Evolutionary conservation across 2,329 filamentous ascomycete genomes (phyloP), one percentile per base, ranked within the genome.

Genomic region (Aspergillus terreus): DNA sequence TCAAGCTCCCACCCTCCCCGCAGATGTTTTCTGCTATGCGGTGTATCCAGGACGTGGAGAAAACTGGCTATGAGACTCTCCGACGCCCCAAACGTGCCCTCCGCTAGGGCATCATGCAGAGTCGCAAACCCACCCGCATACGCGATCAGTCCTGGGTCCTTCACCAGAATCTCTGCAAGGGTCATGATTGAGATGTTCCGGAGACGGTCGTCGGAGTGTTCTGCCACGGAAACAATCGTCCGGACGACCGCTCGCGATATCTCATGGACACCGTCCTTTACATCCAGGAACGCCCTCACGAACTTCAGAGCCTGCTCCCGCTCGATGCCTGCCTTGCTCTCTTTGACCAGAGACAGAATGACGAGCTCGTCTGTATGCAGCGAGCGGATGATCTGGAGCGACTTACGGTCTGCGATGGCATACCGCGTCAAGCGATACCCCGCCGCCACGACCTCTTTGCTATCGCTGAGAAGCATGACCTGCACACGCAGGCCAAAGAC

Each of bases 281-380:
- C 90, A 66, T 99, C 94, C 2, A 99, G 77, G 64, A 99, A 99
- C 9, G 92, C 90, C 53, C 94, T 84, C 23, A 97, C 86, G 68
- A 99, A 96, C 69, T 99, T 99, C 63, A 99, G 77, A 11, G 94
- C 94, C 72, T 99, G 94, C 70, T 99, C 94, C 49, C 95, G 83
- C 74, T 99, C 94, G 15, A 99, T 89, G 61, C 92, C 92, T n/a
- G 92, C 90, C 70, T 96, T 97, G 65, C 88, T 87, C 69, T 97
- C 94, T 68, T 97, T 97, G 58, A 95, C 90, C 32, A 99, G 77
- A 1, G 94, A 97, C 63, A 92, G 79, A 36, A 96, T 90, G 25
- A 96, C 92, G 17, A 97, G 78, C 62, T 90, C 92, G 68, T 99
- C 95, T 0, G 91, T 97, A 60, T 96, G 92, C 17, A 97, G 76